Base-by-base conservation (phyloP, 148 eudicot genomes). In the Drosera capensis region DNA sequence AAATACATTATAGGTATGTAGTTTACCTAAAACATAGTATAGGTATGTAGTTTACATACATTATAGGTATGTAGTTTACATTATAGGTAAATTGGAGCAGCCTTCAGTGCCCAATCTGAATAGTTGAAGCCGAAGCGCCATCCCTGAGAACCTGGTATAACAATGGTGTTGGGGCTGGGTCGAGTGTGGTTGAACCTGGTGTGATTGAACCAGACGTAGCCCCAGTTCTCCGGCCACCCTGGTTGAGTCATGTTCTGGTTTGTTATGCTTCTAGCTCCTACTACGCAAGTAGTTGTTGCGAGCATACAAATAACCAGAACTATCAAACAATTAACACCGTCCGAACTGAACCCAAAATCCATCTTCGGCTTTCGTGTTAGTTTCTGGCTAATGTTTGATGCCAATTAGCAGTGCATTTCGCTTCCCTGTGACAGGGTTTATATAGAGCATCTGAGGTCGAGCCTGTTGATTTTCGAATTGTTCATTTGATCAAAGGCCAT, bases 61-160 rank as follows among this genome's bases (percentile, higher is more conserved):
- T n/a, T n/a, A n/a, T n/a, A n/a, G n/a, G n/a, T n/a, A n/a, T n/a
- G n/a, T n/a, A n/a, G n/a, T n/a, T n/a, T n/a, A n/a, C n/a, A n/a
- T n/a, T 70, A 65, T 25, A 73, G 49, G 63, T 62, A 73, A 34
- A 62, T 62, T 0, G 79, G 75, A 23, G 62, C 68, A 14, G 34
- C 62, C 39, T 73, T 65, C 17, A 70, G 34, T 41, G 79, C 72
- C 79, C 79, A 73, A 3, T 64, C 71, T 21, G 68, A 43, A 54
- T 72, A 72, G 38, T 72, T 72, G 36, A 72, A 57, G 25, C 71
- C 71, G 14, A 68, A 72, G 12, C 49, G 67, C 78, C 74, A 72
- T 1, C 60, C 45, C 17, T 49, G 41, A 0, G 65, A 60, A 1
- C 78, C 78, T 1, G 74, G 74, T 14, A 72, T 71, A 0, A 55